Percentiles rank a stretch among this genome's conserved stretches.
Conservation (phyloP, 331 rosid genomes). For the Erythrophleum ivorense region DNA sequence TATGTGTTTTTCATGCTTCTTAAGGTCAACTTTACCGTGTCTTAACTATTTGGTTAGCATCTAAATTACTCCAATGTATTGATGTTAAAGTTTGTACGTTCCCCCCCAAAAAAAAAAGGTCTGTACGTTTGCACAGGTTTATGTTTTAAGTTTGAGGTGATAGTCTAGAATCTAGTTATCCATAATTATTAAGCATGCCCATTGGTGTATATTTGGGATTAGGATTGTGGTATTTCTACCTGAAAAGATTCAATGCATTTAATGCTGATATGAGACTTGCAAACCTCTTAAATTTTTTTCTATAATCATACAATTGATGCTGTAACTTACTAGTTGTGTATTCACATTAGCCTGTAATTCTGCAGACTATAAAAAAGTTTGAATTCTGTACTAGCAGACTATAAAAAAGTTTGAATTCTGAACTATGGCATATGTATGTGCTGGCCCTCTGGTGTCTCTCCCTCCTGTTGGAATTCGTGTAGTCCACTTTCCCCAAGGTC, state of each 20-base stretch:
- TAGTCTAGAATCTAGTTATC: not conserved
- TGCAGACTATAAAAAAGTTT: slow-evolving; percentile 78
- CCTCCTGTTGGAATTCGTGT: slow-evolving; percentile 84
- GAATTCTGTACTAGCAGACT: slow-evolving; percentile 82
- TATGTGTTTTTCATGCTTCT: not conserved
- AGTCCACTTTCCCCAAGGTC: slow-evolving; percentile 92
- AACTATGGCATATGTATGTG: slow-evolving; percentile 94
- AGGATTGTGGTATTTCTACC: not conserved
- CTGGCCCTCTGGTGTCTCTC: slow-evolving; percentile 88
- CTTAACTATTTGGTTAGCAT: not conserved
- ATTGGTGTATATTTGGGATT: slow-evolving; percentile 4
- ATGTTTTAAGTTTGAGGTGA: slow-evolving; percentile 30
- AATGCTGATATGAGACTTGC: not conserved
- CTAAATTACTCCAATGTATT: not conserved
- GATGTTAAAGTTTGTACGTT: not conserved
- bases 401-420: slow-evolving; percentile 49
- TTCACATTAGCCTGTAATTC: slow-evolving; percentile 35
- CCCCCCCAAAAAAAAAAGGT: too few species aligned
- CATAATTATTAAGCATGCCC: not conserved
- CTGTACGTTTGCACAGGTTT: slow-evolving; percentile 12
- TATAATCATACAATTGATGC: not conserved
- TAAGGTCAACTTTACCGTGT: not conserved
- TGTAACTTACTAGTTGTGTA: slow-evolving; percentile 5
- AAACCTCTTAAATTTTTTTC: slow-evolving; percentile 15
- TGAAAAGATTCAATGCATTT: not conserved